These are phyloP conservation scores for Aphanomyces invadans DNA, from an alignment of 352 stramenopile genomes.

Conservation along the genomic window DNA sequence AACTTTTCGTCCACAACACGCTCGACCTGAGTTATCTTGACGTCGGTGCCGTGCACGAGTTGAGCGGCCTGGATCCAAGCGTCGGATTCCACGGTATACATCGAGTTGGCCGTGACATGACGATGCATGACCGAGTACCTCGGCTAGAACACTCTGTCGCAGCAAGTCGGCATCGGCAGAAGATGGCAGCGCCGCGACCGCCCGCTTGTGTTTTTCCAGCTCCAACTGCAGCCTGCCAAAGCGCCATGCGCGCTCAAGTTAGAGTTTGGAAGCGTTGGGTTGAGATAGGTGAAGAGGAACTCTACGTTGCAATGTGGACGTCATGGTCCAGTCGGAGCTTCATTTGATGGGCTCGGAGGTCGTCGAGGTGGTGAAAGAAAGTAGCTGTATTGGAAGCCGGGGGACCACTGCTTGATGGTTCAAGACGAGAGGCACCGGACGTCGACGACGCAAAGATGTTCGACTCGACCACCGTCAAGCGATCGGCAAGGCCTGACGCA, in stretches of 20 bases:
- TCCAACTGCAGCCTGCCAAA: slow-evolving; percentile 13
- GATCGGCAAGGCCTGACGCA: slow-evolving; percentile 7
- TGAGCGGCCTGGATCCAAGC: background rate
- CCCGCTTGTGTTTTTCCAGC: slow-evolving; percentile 18
- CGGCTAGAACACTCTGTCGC: slow-evolving; percentile 7
- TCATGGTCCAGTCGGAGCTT: slow-evolving; percentile 20
- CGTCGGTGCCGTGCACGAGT: background rate
- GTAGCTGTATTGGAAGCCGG: background rate
- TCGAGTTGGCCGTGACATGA: too few relatives aligned
- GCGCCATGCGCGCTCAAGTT: too few relatives aligned
- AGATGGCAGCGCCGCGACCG: slow-evolving; percentile 1
- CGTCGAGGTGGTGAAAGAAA: slow-evolving; percentile 7
- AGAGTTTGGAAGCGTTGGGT: too few relatives aligned
- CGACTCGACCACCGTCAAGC: slow-evolving; percentile 1
- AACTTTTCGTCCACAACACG: background rate
- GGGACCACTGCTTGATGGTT: too few relatives aligned
- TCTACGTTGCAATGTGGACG: slow-evolving; percentile 7
- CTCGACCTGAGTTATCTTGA: background rate
- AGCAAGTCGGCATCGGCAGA: slow-evolving; percentile 1
- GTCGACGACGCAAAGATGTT: background rate
- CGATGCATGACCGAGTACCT: background rate
- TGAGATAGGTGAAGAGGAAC: background rate
- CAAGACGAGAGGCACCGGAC: too few relatives aligned
- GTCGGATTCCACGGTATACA: too few relatives aligned
- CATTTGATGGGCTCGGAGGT: slow-evolving; percentile 11